Evolutionary conservation across 2,329 filamentous ascomycete species (phyloP).

Genomic region (Cercospora sojina): DNA sequence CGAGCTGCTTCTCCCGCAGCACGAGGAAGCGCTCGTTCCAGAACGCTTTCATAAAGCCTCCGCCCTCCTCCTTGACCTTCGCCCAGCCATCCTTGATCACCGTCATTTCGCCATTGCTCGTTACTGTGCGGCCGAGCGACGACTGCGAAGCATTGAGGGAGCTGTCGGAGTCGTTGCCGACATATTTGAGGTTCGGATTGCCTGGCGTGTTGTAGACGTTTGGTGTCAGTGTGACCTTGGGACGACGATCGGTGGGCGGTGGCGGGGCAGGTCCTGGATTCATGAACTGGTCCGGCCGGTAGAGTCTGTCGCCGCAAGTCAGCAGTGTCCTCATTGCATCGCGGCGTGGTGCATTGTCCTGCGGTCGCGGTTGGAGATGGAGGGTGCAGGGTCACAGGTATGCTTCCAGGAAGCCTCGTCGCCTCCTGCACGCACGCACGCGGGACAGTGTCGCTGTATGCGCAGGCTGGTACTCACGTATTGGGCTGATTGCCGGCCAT

Average conservation of each 20-base stretch:
- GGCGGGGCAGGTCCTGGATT: slow-evolving; percentile 93
- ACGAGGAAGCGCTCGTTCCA: slow-evolving; percentile 94
- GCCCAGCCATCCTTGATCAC: slow-evolving; percentile 67
- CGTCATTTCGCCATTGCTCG: slow-evolving; percentile 39
- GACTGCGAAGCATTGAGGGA: slow-evolving; percentile 40
- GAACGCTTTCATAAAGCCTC: slow-evolving; percentile 57
- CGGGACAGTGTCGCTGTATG: not conserved
- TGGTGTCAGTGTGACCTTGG: slow-evolving; percentile 72
- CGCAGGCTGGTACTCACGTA: slow-evolving; percentile 15
- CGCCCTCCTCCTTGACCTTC: slow-evolving; percentile 84
- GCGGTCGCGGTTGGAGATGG: not conserved
- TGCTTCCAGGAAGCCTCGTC: not conserved
- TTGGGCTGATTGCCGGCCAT: slow-evolving; percentile 21
- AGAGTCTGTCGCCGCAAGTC: slow-evolving; percentile 49
- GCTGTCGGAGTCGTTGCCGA: slow-evolving; percentile 35
- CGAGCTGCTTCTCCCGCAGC: slow-evolving; percentile 85
- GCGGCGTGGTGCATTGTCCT: slow-evolving; percentile 6
- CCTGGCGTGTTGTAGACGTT: slow-evolving; percentile 68
- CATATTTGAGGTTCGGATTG: slow-evolving; percentile 58
- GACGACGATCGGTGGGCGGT: slow-evolving; percentile 79
- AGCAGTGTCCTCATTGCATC: not conserved
- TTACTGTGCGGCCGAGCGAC: slow-evolving; percentile 44
- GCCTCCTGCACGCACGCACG: not conserved
- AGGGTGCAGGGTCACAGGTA: not conserved
- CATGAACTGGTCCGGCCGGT: slow-evolving; percentile 75